Evolutionary conservation across 768 basidiomycete species (phyloP).

Genomic region (Ephemerocybe angulata): DNA sequence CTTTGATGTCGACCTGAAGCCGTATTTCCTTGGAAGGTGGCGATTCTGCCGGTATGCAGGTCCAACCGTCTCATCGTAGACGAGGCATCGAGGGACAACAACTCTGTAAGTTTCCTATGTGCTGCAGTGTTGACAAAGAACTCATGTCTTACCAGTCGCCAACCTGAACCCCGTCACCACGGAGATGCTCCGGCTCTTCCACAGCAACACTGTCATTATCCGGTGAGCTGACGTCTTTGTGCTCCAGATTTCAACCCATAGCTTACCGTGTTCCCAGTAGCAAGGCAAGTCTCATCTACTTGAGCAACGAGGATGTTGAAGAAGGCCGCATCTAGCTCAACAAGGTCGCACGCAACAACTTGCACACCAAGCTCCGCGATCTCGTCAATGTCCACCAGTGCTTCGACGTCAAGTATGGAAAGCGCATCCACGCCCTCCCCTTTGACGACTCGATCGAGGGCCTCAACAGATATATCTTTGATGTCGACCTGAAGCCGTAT

Average conservation of each 20-base stretch:
- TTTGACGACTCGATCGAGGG: too few species aligned
- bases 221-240: constrained; percentile 45
- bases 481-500: constrained; percentile 98
- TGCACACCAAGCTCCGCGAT: constrained; percentile 93
- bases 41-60: too few species aligned
- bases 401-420: too few species aligned
- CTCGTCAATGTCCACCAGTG: too few species aligned
- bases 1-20: constrained; percentile 98
- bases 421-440: too few species aligned
- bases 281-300: constrained; percentile 91
- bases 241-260: background rate
- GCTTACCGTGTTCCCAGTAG: constrained; percentile 49
- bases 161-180: constrained; percentile 95
- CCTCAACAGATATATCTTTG: constrained; percentile 95
- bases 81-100: constrained; percentile 91
- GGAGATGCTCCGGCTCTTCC: constrained; percentile 90
- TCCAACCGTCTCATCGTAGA: constrained; percentile 98
- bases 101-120: constrained; percentile 62
- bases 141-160: constrained; percentile 54
- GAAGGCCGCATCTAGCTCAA: constrained; percentile 98
- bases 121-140: constrained; percentile 39
- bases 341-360: constrained; percentile 98
- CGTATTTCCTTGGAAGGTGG: constrained; percentile 99
- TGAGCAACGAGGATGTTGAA: constrained; percentile 94
- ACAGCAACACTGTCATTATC: constrained; percentile 94